Evolutionary conservation across 306 rosid genomes (phyloP), one percentile per base, ranked within the genome.

Genomic region (Coriaria nepalensis): DNA sequence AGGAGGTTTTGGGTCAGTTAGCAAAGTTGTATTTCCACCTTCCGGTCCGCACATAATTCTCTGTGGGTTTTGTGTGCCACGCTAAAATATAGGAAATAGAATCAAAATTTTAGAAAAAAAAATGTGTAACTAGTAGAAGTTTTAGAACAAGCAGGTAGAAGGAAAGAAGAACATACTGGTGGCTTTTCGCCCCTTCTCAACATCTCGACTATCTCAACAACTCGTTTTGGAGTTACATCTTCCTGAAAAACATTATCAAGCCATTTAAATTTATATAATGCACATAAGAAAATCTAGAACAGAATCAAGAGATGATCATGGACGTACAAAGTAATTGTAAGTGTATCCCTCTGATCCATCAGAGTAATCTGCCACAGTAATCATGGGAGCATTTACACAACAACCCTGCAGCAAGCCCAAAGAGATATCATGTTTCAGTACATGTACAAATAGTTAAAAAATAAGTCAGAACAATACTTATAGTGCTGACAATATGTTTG

Each of bases 321-420:
- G 56, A 67, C 95, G 6, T 52, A 90, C 98, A 60, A 66, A 92
- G 59, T 92, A 92, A 52, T 92, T 92, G 54, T 92, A 92, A 4
- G 94, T 61, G 55, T 92, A 92, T 65, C 93, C 96, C 73, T 82
- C 85, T 0, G 93, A 92, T 67, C 96, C 96, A 42, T 77, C 85
- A 7, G 98, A 92, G 69, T 92, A 92, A 64, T 92, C 98, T 33
- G 96, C 98, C 13, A 92, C 98, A 6, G 98, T 92, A 54, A 92
- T 82, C 98, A 92, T 92, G 40, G 98, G 96, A 47, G 98, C 98
- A 57, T 92, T 92, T 53, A 92, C 98, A 55, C 96, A 92, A 63
- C 79, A 82, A 53, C 98, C 98, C 98, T 92, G 76, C 72, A 71
- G 47, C 55, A 63, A 36, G 65, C 39, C 50, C 29, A 20, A 20